Percentiles rank a stretch among this genome's conserved stretches.
phyloP scores from a whole-genome alignment of 2,329 filamentous ascomycete species.

The Aspergillus proliferans region DNA sequence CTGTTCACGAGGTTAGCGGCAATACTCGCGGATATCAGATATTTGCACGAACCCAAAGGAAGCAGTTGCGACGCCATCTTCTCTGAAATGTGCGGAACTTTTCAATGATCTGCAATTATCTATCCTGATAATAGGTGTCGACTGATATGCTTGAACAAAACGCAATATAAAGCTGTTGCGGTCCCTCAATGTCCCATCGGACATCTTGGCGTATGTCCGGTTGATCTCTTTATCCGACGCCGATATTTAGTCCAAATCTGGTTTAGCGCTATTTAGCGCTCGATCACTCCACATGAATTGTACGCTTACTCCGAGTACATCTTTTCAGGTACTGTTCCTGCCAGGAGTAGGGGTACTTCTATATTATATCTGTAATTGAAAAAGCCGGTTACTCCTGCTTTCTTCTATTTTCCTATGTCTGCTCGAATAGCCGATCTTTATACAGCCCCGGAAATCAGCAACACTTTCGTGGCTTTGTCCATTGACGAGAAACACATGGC shows the following conservation, averaged over 20 bases:
- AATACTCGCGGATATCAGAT: slow-evolving; percentile 1
- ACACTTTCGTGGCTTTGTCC: too few relatives aligned
- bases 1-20: slow-evolving; percentile 43
- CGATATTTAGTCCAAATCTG: neutral
- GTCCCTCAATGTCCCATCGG: neutral
- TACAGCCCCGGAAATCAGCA: too few relatives aligned
- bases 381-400: too few relatives aligned
- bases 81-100: neutral
- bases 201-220: neutral
- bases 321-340: too few relatives aligned
- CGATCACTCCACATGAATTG: neutral
- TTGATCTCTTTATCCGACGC: neutral
- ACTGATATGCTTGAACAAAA: neutral
- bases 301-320: too few relatives aligned
- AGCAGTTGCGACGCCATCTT: slow-evolving; percentile 67
- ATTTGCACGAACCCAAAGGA: slow-evolving; percentile 53
- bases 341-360: too few relatives aligned
- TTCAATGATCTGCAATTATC: neutral
- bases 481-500: too few relatives aligned
- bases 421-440: too few relatives aligned
- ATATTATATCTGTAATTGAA: too few relatives aligned
- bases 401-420: too few relatives aligned
- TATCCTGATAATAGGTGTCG: neutral
- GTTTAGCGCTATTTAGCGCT: neutral
- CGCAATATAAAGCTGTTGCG: neutral